phyloP scores from a whole-genome alignment of 345 rosid species.

The Hibiscus trionum region DNA sequence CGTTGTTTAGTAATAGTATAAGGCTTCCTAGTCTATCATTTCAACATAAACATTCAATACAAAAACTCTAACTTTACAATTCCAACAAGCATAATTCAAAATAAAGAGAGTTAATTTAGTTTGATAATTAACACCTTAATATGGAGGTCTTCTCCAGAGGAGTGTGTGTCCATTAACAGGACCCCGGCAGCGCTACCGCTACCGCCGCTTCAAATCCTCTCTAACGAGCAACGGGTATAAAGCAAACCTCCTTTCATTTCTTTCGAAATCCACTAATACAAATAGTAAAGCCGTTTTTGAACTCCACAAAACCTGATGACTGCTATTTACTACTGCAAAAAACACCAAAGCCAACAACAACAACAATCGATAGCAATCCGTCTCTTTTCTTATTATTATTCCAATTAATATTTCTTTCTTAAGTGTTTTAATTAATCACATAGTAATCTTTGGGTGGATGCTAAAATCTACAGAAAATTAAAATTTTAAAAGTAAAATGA shows the following conservation, averaged over 20 bases:
- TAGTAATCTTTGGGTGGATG: conserved; percentile 15
- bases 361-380: conserved; percentile 51
- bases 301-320: conserved; percentile 24
- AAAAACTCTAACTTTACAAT: background rate
- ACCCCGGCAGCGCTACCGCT: conserved; percentile 41
- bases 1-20: conserved; percentile 97
- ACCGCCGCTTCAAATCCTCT: conserved; percentile 78
- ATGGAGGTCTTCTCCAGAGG: conserved; percentile 74
- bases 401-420: conserved; percentile 10
- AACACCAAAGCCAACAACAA: conserved; percentile 18
- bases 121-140: conserved; percentile 47
- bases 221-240: conserved; percentile 37
- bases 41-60: background rate
- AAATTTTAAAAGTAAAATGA: background rate
- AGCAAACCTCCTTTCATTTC: conserved; percentile 40
- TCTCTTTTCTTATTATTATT: conserved; percentile 20
- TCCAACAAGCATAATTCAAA: background rate
- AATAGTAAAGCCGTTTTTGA: conserved; percentile 39
- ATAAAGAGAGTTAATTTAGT: background rate
- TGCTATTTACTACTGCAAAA: conserved; percentile 45
- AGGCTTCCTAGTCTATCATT: conserved; percentile 77
- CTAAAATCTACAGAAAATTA: conserved; percentile 33
- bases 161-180: conserved; percentile 61
- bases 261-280: conserved; percentile 19
- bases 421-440: background rate